Conservation (phyloP, 495 filamentous ascomycete species). For the Lophiotrema nucula region DNA sequence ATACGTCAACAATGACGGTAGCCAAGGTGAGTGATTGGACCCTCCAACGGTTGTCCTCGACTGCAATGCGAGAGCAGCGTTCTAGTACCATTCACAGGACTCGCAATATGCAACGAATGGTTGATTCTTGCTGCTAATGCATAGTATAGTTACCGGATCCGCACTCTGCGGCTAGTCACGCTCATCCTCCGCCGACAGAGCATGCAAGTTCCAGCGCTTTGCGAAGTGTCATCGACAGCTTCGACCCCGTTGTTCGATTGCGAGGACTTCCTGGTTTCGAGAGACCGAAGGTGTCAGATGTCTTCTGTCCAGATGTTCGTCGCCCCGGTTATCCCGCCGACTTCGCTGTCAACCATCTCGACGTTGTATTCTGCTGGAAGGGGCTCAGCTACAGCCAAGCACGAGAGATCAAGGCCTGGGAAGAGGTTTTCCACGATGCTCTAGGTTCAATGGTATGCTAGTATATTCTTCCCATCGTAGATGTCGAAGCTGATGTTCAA, state of each 20-base stretch:
- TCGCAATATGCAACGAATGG: neutral
- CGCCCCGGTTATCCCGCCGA: neutral
- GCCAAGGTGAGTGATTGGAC: too few species aligned
- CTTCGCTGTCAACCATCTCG: conserved; percentile 16
- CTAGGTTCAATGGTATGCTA: conserved; percentile 17
- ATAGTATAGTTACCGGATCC: neutral
- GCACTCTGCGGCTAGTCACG: conserved; percentile 5
- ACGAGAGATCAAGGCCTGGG: conserved; percentile 25
- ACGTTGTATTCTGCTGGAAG: conserved; percentile 34
- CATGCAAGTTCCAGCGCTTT: too few species aligned
- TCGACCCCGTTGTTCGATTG: neutral
- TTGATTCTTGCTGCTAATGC: neutral
- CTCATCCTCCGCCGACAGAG: conserved; percentile 8
- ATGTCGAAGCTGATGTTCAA: neutral
- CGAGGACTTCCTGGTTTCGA: conserved; percentile 7
- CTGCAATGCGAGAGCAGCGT: too few species aligned
- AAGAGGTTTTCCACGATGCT: conserved; percentile 12
- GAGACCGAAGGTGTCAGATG: conserved; percentile 5
- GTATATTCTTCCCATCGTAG: neutral
- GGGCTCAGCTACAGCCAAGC: conserved; percentile 24
- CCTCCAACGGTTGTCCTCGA: too few species aligned
- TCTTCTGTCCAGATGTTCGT: conserved; percentile 26
- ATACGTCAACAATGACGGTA: too few species aligned
- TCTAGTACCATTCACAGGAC: too few species aligned
- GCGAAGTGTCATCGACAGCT: neutral